phyloP scores from a whole-genome alignment of 345 rosid genomes.

The Hibiscus syriacus region DNA sequence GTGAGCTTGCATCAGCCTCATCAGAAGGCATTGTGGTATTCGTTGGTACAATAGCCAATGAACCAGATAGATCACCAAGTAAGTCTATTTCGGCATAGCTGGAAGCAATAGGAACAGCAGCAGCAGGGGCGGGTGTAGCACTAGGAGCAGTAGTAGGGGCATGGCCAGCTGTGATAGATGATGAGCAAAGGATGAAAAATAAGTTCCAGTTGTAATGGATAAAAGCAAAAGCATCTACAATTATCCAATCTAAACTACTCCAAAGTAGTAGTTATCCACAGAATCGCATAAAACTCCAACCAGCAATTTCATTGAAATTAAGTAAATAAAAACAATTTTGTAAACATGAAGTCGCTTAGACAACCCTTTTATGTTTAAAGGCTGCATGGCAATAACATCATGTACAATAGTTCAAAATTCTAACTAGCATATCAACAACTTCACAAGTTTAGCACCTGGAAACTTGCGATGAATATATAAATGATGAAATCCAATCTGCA shows the following conservation, averaged over 20 bases:
- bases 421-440: too few species aligned
- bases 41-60: neutral
- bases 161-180: conserved; percentile 26
- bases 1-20: too few species aligned
- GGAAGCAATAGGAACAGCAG: neutral
- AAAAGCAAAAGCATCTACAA: conserved; percentile 6
- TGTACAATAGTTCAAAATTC: too few species aligned
- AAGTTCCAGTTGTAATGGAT: conserved; percentile 1
- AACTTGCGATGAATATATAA: too few species aligned
- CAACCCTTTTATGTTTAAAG: too few species aligned
- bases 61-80: neutral
- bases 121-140: neutral
- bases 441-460: too few species aligned
- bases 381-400: too few species aligned
- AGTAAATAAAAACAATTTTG: neutral
- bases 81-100: neutral
- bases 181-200: conserved; percentile 17
- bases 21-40: neutral
- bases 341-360: neutral
- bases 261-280: neutral
- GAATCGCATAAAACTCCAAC: conserved; percentile 7
- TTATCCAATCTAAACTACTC: too few species aligned
- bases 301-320: neutral
- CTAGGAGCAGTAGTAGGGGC: neutral
- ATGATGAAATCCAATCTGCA: too few species aligned